Percentiles rank a stretch among this genome's conserved stretches.
Evolutionary conservation across 1,284 basidiomycete genomes (phyloP).

Genomic region (Sanghuangporus weigelae): DNA sequence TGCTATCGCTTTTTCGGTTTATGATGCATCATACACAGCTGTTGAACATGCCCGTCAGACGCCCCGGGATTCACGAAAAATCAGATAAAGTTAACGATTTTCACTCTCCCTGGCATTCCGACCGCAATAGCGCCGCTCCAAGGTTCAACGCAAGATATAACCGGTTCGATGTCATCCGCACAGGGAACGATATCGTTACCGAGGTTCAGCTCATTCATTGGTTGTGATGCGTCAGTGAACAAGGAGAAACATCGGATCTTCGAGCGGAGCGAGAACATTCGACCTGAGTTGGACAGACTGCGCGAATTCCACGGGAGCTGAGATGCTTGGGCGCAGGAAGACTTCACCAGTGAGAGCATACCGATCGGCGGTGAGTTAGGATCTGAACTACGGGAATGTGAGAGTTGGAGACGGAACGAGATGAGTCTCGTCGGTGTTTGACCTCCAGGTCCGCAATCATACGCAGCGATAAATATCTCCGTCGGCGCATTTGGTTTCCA

Average conservation of each 20-base stretch:
- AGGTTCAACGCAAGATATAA: background rate
- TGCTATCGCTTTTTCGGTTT: too few relatives aligned
- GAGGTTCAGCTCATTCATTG: background rate
- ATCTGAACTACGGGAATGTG: background rate
- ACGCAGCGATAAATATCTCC: background rate
- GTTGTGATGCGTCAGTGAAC: background rate
- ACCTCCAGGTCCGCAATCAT: background rate
- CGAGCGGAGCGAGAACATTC: background rate
- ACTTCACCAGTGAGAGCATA: background rate
- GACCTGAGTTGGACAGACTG: background rate
- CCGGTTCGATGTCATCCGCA: background rate
- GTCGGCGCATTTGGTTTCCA: background rate
- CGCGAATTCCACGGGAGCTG: background rate
- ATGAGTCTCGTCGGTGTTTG: background rate
- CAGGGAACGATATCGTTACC: background rate
- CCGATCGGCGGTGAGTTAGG: background rate
- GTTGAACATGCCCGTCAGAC: too few relatives aligned
- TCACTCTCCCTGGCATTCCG: background rate
- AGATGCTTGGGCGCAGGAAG: background rate
- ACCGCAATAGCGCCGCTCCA: conserved; percentile 2
- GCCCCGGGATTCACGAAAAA: too few relatives aligned
- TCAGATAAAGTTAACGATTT: background rate
- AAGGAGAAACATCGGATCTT: background rate
- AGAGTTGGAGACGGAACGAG: conserved; percentile 3
- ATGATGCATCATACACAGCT: too few relatives aligned